phyloP scores from a whole-genome alignment of 2,329 filamentous ascomycete species.

The Clarireedia paspali region DNA sequence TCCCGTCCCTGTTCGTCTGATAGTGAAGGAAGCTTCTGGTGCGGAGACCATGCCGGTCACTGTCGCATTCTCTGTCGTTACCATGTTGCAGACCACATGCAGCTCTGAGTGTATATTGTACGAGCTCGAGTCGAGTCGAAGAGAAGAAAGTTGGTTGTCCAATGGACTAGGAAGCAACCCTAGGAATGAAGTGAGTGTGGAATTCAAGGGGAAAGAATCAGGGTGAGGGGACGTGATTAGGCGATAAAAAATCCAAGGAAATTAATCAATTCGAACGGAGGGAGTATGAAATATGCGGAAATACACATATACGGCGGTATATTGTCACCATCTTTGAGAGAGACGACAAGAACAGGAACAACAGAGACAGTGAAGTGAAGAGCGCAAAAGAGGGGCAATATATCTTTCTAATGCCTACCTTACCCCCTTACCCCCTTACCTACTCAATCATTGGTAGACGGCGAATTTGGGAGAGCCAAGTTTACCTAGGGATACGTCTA shows the following conservation, averaged over 20 bases:
- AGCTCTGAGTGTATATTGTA: neutral
- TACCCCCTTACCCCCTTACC: no score
- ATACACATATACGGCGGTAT: no score
- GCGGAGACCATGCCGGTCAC: conserved; percentile 17
- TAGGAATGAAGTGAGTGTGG: neutral
- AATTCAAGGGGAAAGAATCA: neutral
- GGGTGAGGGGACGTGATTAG: neutral
- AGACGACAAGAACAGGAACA: no score
- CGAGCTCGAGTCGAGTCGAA: neutral
- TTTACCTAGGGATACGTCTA: no score
- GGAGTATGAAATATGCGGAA: no score
- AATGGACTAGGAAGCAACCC: neutral
- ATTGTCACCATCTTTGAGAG: no score
- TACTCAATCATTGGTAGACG: no score
- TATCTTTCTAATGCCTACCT: no score
- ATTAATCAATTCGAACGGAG: neutral
- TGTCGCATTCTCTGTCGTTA: conserved; percentile 19
- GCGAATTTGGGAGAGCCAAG: no score
- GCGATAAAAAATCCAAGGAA: neutral
- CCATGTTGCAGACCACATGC: conserved; percentile 12
- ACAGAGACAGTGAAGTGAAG: no score
- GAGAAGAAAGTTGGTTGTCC: neutral
- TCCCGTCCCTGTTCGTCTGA: conserved; percentile 19
- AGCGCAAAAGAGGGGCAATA: no score
- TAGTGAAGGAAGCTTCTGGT: conserved; percentile 9